Base-by-base conservation (phyloP, 2,329 filamentous ascomycete genomes). In the Neonectria magnoliae region DNA sequence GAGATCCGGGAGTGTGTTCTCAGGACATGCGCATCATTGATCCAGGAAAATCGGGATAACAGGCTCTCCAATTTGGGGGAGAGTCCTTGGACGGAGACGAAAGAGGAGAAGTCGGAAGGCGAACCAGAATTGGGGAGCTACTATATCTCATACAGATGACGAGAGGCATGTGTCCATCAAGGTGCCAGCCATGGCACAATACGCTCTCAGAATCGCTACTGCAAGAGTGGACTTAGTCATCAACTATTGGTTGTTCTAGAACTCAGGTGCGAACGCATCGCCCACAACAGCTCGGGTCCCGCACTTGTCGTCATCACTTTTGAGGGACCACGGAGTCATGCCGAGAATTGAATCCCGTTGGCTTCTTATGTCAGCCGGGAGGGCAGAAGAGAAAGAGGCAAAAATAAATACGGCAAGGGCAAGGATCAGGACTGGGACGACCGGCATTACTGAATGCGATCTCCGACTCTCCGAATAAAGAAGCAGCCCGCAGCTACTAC, bases 111-210 rank as follows among this genome's bases (percentile, higher is more conserved):
- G 57, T 33, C 22, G 16, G 22, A 33, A 27, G n/a, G 6, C 10
- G 16, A 38, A 53, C 33, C 50, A 64, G 60, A 36, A 25, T 44
- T 14, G 56, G 22, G 9, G 33, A 57, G 52, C 57, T 54, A 65
- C 61, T 33, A 61, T 51, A 45, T 44, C 33, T 29, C 27, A 14
- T 16, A 48, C 27, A 53, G 27, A 56, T 41, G 57, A 25, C 41
- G 13, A 20, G 25, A 44, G 62, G 52, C 53, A 29, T 29, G 45
- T 73, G 67, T 67, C 76, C 72, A 77, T 77, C 76, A 77, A 76
- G 76, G 75, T 76, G 64, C 64, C 51, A 61, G 64, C 64, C 51
- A 61, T 36, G 60, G 38, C 47, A 22, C 53, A 57, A 57, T 57
- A 20, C n/a, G 14, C 36, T 14, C 6, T 25, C 18, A 45, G 27